Evolutionary conservation across 2,329 filamentous ascomycete genomes (phyloP), one percentile per base, ranked within the genome.

Genomic region (Macrophomina pseudophaseolina): DNA sequence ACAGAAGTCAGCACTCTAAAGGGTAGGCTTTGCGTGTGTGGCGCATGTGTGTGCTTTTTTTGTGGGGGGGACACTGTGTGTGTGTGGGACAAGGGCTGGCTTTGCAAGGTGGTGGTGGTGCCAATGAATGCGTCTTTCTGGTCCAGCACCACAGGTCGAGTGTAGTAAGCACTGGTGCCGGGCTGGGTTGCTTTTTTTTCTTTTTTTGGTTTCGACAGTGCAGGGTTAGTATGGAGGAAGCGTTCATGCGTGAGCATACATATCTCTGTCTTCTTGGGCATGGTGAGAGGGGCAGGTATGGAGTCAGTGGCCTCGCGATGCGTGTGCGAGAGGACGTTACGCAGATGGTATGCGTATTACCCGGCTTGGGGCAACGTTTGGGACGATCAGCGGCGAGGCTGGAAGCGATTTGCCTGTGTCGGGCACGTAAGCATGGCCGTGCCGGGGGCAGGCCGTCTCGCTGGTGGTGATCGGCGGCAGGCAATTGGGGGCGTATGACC

Each of bases 391-490:
- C 23, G 23, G 23, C 23, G 23, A 23, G 23, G 23, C 7, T 14
- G 14, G 38, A 14, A 3, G 38, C 38, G 11, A 44, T 14, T 5
- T 44, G 42, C 7, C 12, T 38, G 35, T n/a, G 9, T 14, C 11
- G 42, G 42, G 12, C 16, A 33, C 40, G 54, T 59, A 59, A 59
- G 38, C 54, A 42, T 46, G 54, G 54, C 54, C 14, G 40, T 59
- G 18, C 18, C 14, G 35, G 14, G 9, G 28, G 14, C 48, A 14
- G 42, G 5, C 11, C 16, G 38, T 40, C 7, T 40, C 38, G 14
- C 23, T 23, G 23, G 5, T 44, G 9, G 14, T 30, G 49, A 52
- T 52, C 49, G 9, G 18, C 48, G 48, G 48, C 18, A 28, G 23
- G 48, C 11, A 52, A 16, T 32, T 12, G 9, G 30, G 23, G 49